These are phyloP conservation scores for Talaromyces sp. DNA, from an alignment of 2,329 filamentous ascomycete genomes.

Conservation along the genomic window DNA sequence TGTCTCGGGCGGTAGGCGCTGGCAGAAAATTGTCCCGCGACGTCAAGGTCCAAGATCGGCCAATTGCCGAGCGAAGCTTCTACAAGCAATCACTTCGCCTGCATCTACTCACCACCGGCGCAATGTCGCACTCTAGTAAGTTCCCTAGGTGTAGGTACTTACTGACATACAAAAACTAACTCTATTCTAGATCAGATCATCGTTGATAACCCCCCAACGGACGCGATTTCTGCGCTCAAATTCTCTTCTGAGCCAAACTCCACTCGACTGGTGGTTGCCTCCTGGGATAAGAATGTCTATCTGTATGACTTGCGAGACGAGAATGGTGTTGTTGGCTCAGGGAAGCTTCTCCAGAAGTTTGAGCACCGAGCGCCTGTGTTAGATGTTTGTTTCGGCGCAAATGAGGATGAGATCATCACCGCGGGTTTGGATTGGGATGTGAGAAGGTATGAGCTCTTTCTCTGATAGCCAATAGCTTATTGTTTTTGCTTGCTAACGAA, in stretches of 20 bases:
- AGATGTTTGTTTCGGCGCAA: constrained; percentile 82
- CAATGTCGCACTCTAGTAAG: constrained; percentile 39
- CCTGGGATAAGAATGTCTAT: constrained; percentile 91
- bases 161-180: constrained; percentile 2
- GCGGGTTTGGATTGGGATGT: constrained; percentile 85
- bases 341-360: constrained; percentile 64
- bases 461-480: not conserved
- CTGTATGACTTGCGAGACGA: constrained; percentile 67
- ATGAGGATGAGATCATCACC: constrained; percentile 77
- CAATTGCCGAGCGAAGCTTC: constrained; percentile 1
- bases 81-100: not conserved
- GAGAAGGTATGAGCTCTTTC: constrained; percentile 51
- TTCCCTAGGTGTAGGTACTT: not conserved
- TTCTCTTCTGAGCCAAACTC: constrained; percentile 73
- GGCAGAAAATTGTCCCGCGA: constrained; percentile 12
- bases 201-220: constrained; percentile 72
- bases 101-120: constrained; percentile 6
- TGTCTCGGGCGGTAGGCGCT: constrained; percentile 2
- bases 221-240: constrained; percentile 78
- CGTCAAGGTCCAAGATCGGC: constrained; percentile 18
- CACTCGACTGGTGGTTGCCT: constrained; percentile 79
- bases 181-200: constrained; percentile 62
- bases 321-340: constrained; percentile 50
- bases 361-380: constrained; percentile 81
- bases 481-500: constrained; percentile 2